phyloP scores from a whole-genome alignment of 192 early-diverging fungal genomes.

The Funneliformis geosporum region DNA sequence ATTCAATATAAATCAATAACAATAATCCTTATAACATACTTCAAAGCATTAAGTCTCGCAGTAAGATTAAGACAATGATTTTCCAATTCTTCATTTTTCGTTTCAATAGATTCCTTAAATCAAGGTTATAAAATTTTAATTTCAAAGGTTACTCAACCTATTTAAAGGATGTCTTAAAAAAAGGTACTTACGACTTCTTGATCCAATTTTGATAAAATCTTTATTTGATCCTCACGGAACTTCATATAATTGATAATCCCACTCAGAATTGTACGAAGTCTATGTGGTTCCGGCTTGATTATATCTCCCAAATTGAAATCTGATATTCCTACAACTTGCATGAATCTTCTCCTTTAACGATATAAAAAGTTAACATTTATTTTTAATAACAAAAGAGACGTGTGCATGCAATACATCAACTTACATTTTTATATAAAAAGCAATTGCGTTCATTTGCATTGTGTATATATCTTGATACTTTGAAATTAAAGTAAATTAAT shows the following conservation, averaged over 20 bases:
- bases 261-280: conserved; percentile 72
- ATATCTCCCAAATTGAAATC: conserved; percentile 52
- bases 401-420: not conserved
- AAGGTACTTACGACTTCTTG: not conserved
- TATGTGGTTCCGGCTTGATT: conserved; percentile 70
- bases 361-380: not conserved
- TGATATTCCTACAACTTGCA: not conserved
- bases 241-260: conserved; percentile 89
- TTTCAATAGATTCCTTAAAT: conserved; percentile 7
- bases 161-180: not conserved
- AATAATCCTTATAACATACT: not conserved
- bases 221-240: conserved; percentile 72
- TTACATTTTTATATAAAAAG: not conserved
- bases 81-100: not conserved
- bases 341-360: not conserved
- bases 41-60: not conserved
- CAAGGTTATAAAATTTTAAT: not conserved
- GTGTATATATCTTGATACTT: not conserved
- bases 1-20: not conserved
- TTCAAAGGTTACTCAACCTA: not conserved
- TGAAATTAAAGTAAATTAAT: too few relatives aligned
- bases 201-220: not conserved
- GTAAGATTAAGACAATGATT: not conserved
- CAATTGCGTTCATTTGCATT: not conserved
- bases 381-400: not conserved